Evolutionary conservation across 495 filamentous ascomycete genomes (phyloP), one percentile per base, ranked within the genome.

Genomic region (Xylaria acuta): DNA sequence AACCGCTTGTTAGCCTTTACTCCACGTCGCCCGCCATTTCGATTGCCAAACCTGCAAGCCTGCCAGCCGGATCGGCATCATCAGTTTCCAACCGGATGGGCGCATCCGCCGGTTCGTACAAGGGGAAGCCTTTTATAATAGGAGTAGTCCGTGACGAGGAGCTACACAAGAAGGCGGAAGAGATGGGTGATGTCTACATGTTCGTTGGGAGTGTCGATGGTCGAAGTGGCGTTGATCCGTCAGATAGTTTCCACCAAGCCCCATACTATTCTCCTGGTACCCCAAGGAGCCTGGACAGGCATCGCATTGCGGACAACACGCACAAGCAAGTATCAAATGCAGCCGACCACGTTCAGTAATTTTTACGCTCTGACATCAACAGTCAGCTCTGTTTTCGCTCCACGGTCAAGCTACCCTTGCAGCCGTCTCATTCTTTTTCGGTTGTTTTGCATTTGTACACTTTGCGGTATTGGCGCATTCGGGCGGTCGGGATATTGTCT

Each of bases 171-270:
- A 80, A 82, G 72, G 85, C 85, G 3, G 80, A 80, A 0, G 73
- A 79, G 60, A 81, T 87, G 81, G 82, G 82, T 47, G 80, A 85
- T 36, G 80, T 87, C 34, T 78, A 80, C 20, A 79, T 77, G 8
- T 84, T 84, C 34, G 80, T 87, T 12, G 85, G 85, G 1, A 84
- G 85, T 49, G 75, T 86, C 18, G 80, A 85, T 41, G 84, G 80
- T 34, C 71, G 80, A 47, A 83, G 74, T 43, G 83, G 78, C 25
- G 73, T 81, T 32, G 84, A 86, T 56, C 75, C 80, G 11, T 75
- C 76, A 51, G 80, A 79, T 18, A 85, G 80, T 66, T 87, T 82
- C 72, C 75, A 25, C 34, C 65, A 34, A 8, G 81, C 75, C 49
- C 40, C 83, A 62, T 77, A 73, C 58, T 73, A 74, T 49, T 72